These are phyloP conservation scores for Pichia sporocuriosa DNA, from an alignment of 805 yeast species.

Conservation along the genomic window DNA sequence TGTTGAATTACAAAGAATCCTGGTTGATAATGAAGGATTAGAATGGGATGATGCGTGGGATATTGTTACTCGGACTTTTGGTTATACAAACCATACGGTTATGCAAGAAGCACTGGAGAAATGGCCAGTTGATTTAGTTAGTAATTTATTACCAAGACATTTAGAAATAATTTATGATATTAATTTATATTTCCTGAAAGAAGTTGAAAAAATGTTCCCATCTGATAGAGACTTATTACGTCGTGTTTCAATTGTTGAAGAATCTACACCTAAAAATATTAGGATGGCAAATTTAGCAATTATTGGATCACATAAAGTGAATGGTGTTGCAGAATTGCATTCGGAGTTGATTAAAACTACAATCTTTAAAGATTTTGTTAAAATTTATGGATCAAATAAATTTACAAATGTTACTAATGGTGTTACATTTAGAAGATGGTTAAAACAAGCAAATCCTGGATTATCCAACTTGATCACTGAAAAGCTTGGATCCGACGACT, in stretches of 20 bases:
- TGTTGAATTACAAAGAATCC: conserved; percentile 80
- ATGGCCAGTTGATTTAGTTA: conserved; percentile 85
- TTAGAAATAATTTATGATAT: conserved; percentile 84
- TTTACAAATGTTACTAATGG: conserved; percentile 93
- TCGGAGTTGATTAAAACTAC: conserved; percentile 86
- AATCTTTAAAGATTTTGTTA: conserved; percentile 84
- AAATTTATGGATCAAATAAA: conserved; percentile 71
- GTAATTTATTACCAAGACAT: conserved; percentile 81
- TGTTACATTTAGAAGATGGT: conserved; percentile 95
- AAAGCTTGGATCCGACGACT: conserved; percentile 63
- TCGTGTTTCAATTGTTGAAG: conserved; percentile 82
- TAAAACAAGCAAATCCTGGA: conserved; percentile 85
- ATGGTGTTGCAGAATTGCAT: conserved; percentile 94
- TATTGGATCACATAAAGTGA: conserved; percentile 87
- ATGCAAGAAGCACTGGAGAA: conserved; percentile 93
- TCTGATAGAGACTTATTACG: conserved; percentile 56
- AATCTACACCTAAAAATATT: conserved; percentile 69
- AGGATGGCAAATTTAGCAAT: conserved; percentile 91
- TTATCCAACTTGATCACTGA: conserved; percentile 67
- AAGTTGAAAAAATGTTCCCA: conserved; percentile 73
- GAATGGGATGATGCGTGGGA: conserved; percentile 83
- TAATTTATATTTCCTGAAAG: conserved; percentile 70
- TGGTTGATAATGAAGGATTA: conserved; percentile 77
- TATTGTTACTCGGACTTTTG: conserved; percentile 73
- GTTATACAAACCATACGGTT: conserved; percentile 92